Base-by-base conservation (phyloP, 2,329 filamentous ascomycete genomes). In the Ophiostoma montium region DNA sequence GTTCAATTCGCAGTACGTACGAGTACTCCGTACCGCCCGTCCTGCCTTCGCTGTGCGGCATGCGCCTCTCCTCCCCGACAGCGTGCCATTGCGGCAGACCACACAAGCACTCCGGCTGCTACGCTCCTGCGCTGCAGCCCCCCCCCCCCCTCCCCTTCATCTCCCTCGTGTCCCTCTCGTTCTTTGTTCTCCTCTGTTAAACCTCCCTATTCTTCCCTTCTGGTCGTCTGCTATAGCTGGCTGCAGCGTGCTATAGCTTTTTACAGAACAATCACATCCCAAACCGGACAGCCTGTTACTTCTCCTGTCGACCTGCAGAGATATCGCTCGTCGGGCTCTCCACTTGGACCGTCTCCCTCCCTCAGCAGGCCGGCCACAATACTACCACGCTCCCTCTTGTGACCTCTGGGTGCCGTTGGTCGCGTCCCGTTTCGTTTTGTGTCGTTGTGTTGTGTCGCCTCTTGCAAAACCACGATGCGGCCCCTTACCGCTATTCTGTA, bases 261-360 rank as follows among this genome's bases (percentile, higher is more conserved):
- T 46, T 41, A 41, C 38, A 41, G 38, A 41, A 41, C 4, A 21
- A 23, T 41, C 38, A 41, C 21, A 21, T 41, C 38, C 38, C 12
- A 41, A 27, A 27, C 23, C 15, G 38, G 38, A 23, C 38, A 21
- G 38, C 38, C 38, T 21, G 21, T 41, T 38, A 18, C 31, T 12
- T 30, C 27, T 35, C 33, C 38, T 15, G 33, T 32, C 41, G 21
- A 43, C 12, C n/a, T n/a, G 33, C 43, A 43, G 19, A 41, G 16
- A 42, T 41, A 42, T 27, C 42, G 39, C 35, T 30, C 46, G 44
- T 10, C 43, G 19, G 38, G 31, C 47, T 44, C 50, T 42, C 43
- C 43, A 52, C 50, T 49, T 52, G 15, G 35, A 46, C 35, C 42
- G 42, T 39, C 33, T 46, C 43, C 46, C 31, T 49, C 35, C 43